Percentiles rank a stretch among this genome's conserved stretches.
Conservation (phyloP, 495 filamentous ascomycete species). For the Daldinia decipiens region DNA sequence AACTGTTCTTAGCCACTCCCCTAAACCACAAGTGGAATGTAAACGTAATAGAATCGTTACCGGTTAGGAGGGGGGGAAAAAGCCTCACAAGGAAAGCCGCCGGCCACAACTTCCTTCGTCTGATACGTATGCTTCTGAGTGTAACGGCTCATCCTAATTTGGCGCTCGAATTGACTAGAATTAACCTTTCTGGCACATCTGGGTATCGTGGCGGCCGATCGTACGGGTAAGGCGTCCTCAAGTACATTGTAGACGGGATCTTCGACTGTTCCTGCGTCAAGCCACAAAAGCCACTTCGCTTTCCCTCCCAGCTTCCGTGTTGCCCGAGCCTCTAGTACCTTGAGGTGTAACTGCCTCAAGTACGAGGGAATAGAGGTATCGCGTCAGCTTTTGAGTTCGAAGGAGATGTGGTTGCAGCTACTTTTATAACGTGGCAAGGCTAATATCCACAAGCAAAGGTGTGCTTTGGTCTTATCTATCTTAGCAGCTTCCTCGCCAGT, state of each 20-base stretch:
- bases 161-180: not conserved
- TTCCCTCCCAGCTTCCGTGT: not conserved
- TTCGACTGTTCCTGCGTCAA: not conserved
- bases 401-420: not conserved
- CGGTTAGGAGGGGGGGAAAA: conserved; percentile 1
- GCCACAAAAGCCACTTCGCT: conserved; percentile 3
- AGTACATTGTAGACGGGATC: not conserved
- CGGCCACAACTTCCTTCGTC: conserved; percentile 5
- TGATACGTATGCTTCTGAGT: conserved; percentile 4
- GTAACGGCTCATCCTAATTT: conserved; percentile 14
- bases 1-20: not conserved
- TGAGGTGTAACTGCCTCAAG: not conserved
- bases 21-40: conserved; percentile 17
- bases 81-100: conserved; percentile 29
- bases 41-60: conserved; percentile 39
- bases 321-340: not conserved
- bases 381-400: not conserved
- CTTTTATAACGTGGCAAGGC: not conserved
- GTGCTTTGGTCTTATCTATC: not conserved
- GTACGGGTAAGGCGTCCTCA: not conserved
- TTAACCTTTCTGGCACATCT: conserved; percentile 13
- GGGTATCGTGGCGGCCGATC: conserved; percentile 7
- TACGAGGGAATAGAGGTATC: not conserved
- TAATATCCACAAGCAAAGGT: not conserved
- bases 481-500: not conserved